Conservation (phyloP, 2,329 filamentous ascomycete species). For the Clarireedia homoeocarpa region DNA sequence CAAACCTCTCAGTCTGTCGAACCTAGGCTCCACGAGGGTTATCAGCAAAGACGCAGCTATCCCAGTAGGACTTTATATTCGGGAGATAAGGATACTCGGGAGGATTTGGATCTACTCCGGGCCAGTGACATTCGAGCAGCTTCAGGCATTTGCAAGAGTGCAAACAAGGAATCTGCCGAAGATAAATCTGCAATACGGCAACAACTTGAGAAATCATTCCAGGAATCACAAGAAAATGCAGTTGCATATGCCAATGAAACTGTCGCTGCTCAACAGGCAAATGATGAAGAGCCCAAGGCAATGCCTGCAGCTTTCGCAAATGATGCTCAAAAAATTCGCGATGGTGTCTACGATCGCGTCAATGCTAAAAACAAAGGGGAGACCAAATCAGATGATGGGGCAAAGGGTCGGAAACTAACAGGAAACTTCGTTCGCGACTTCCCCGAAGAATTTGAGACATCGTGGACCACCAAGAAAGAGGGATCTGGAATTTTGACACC, state of each 20-base stretch:
- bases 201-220: constrained; percentile 23
- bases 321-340: constrained; percentile 16
- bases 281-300: background rate
- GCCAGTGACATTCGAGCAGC: constrained; percentile 23
- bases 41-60: no score
- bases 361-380: constrained; percentile 15
- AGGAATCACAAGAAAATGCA: constrained; percentile 7
- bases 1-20: background rate
- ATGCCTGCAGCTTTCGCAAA: constrained; percentile 11
- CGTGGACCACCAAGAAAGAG: constrained; percentile 32
- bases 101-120: constrained; percentile 19
- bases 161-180: constrained; percentile 12
- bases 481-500: constrained; percentile 14
- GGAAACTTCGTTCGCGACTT: constrained; percentile 45
- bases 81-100: constrained; percentile 5
- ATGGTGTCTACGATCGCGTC: constrained; percentile 13
- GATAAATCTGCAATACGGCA: constrained; percentile 23
- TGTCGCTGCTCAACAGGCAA: constrained; percentile 10
- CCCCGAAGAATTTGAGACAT: constrained; percentile 41
- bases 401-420: constrained; percentile 29
- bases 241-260: constrained; percentile 6
- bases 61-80: background rate
- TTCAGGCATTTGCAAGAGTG: constrained; percentile 13
- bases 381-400: background rate
- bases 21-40: no score